A percentile compares a stretch with the other conserved stretches of the same genome.
Evolutionary conservation across 176 grass and related monocot genomes (phyloP).

Genomic region (Carex scoparia): DNA sequence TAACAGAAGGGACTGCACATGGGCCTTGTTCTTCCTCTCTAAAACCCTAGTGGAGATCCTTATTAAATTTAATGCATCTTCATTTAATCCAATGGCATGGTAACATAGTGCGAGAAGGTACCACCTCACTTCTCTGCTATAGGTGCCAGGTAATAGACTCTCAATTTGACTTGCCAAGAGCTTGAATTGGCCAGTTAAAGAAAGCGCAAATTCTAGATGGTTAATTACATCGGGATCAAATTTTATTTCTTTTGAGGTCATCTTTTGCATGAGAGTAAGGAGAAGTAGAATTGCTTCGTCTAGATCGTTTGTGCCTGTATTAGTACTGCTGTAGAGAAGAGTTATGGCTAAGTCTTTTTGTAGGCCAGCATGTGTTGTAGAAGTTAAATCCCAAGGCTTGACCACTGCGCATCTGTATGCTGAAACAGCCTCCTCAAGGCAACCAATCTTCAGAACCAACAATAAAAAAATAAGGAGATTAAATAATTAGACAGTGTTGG

Average conservation of each 20-base stretch:
- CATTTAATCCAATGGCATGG: constrained; percentile 61
- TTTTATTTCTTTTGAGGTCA: constrained; percentile 60
- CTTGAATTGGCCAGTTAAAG: constrained; percentile 73
- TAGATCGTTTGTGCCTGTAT: constrained; percentile 43
- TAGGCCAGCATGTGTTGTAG: constrained; percentile 55
- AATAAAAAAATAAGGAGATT: neutral
- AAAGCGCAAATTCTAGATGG: constrained; percentile 71
- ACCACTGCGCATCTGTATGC: constrained; percentile 63
- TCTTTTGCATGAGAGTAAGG: constrained; percentile 71
- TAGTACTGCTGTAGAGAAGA: constrained; percentile 71
- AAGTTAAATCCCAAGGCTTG: constrained; percentile 75
- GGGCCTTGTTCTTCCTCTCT: constrained; percentile 64
- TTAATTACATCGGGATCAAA: constrained; percentile 88
- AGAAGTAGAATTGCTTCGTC: constrained; percentile 79
- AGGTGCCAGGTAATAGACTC: constrained; percentile 78
- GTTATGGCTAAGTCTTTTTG: constrained; percentile 75
- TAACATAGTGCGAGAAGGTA: constrained; percentile 93
- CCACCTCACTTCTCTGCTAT: constrained; percentile 83
- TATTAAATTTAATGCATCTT: constrained; percentile 82
- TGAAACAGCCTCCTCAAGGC: constrained; percentile 68
- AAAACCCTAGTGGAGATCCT: constrained; percentile 54
- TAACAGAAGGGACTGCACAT: constrained; percentile 87
- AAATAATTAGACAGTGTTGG: neutral
- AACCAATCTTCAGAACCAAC: constrained; percentile 37
- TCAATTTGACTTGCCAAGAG: constrained; percentile 75